These are phyloP conservation scores for Neoboletus magnificus DNA, from an alignment of 768 basidiomycete genomes.

Conservation along the genomic window DNA sequence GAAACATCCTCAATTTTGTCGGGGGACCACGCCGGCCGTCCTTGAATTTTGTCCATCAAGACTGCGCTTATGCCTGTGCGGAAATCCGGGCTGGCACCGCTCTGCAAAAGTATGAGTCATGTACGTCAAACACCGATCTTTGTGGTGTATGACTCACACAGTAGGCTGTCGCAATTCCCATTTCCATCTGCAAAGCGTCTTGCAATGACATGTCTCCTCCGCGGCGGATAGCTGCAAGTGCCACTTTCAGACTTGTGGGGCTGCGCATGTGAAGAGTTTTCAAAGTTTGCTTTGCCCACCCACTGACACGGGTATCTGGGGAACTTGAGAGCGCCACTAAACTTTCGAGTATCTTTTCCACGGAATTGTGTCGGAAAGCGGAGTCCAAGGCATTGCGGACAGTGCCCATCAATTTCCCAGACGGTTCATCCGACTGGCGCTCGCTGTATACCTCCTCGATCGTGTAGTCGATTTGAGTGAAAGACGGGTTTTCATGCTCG, in stretches of 20 bases:
- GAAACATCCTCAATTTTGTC: constrained; percentile 57
- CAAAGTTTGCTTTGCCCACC: constrained; percentile 77
- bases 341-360: constrained; percentile 65
- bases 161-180: constrained; percentile 84
- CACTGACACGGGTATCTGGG: constrained; percentile 44
- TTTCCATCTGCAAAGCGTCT: constrained; percentile 77
- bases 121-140: constrained; percentile 10
- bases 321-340: constrained; percentile 43
- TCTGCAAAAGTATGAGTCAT: constrained; percentile 41
- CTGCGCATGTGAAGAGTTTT: constrained; percentile 63
- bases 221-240: constrained; percentile 72
- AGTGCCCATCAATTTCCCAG: constrained; percentile 52
- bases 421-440: constrained; percentile 52
- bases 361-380: constrained; percentile 68
- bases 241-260: constrained; percentile 89
- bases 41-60: constrained; percentile 48
- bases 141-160: constrained; percentile 57
- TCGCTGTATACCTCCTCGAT: constrained; percentile 64
- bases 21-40: constrained; percentile 71
- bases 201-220: constrained; percentile 63
- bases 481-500: constrained; percentile 33
- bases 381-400: constrained; percentile 76
- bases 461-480: constrained; percentile 59
- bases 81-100: constrained; percentile 81
- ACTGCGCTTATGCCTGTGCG: constrained; percentile 73